Evolutionary conservation across 1,284 basidiomycete species (phyloP).

Genomic region (Psilocybe mexicana): DNA sequence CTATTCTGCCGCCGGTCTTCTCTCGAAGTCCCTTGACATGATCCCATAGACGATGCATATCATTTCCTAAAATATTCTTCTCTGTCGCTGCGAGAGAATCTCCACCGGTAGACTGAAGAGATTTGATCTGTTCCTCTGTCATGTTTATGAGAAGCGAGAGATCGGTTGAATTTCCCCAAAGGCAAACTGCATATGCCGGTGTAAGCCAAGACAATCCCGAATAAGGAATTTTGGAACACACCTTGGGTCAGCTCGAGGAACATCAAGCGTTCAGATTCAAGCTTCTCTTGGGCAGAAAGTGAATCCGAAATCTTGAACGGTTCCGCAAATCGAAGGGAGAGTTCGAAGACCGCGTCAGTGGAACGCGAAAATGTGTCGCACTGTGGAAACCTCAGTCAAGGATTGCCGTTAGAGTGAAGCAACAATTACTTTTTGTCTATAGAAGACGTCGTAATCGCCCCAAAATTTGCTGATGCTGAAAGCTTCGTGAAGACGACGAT

Average conservation of each 20-base stretch:
- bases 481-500: slow-evolving; percentile 93
- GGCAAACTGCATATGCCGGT: slow-evolving; percentile 63
- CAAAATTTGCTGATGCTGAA: slow-evolving; percentile 94
- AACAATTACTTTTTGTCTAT: slow-evolving; percentile 75
- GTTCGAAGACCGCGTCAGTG: slow-evolving; percentile 89
- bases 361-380: slow-evolving; percentile 98
- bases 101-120: slow-evolving; percentile 95
- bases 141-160: slow-evolving; percentile 96
- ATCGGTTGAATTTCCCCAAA: slow-evolving; percentile 98
- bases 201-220: slow-evolving; percentile 8
- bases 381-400: slow-evolving; percentile 35
- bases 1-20: slow-evolving; percentile 80
- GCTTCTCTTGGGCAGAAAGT: slow-evolving; percentile 56
- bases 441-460: slow-evolving; percentile 89
- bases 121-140: slow-evolving; percentile 98
- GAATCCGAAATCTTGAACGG: slow-evolving; percentile 71
- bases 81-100: slow-evolving; percentile 95
- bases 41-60: slow-evolving; percentile 82
- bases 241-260: slow-evolving; percentile 94
- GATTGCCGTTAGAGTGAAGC: neutral
- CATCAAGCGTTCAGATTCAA: slow-evolving; percentile 84
- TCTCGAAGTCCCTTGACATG: slow-evolving; percentile 69
- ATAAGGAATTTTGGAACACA: slow-evolving; percentile 26
- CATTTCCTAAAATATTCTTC: slow-evolving; percentile 92
- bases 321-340: slow-evolving; percentile 90